A percentile compares a stretch with the other conserved stretches of the same genome.
These are phyloP conservation scores for Scheffersomyces lignicola DNA, from an alignment of 1,139 yeast species.

Conservation along the genomic window DNA sequence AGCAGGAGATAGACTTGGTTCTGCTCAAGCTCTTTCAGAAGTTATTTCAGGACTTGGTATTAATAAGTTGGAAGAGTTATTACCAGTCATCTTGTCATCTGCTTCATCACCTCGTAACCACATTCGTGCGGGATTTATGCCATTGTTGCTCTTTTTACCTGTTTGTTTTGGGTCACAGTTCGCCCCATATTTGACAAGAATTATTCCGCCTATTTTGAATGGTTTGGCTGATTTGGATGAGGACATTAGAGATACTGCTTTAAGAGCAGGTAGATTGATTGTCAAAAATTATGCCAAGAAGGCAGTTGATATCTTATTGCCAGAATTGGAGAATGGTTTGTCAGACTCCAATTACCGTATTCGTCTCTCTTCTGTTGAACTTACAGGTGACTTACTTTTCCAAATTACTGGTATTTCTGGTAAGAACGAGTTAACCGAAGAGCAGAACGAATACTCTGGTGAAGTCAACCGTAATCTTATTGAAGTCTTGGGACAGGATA, in stretches of 20 bases:
- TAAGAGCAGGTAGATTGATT: constrained; percentile 89
- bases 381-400: constrained; percentile 94
- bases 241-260: constrained; percentile 82
- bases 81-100: constrained; percentile 78
- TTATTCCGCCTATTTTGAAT: constrained; percentile 85
- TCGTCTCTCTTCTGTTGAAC: constrained; percentile 90
- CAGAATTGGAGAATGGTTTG: constrained; percentile 90
- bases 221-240: constrained; percentile 92
- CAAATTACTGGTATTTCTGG: constrained; percentile 90
- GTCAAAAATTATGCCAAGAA: constrained; percentile 90
- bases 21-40: constrained; percentile 96
- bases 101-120: constrained; percentile 66
- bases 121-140: constrained; percentile 92
- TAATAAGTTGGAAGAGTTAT: constrained; percentile 78
- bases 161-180: constrained; percentile 93
- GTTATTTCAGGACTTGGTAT: constrained; percentile 91
- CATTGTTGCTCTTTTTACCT: constrained; percentile 83
- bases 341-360: constrained; percentile 83
- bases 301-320: constrained; percentile 90
- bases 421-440: constrained; percentile 65
- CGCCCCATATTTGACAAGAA: constrained; percentile 80
- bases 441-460: constrained; percentile 54
- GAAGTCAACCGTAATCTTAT: constrained; percentile 68
- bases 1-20: constrained; percentile 92
- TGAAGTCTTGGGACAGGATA: constrained; percentile 80